Evolutionary conservation across 805 yeast genomes (phyloP).

Genomic region (Barnettozyma botsteinii): DNA sequence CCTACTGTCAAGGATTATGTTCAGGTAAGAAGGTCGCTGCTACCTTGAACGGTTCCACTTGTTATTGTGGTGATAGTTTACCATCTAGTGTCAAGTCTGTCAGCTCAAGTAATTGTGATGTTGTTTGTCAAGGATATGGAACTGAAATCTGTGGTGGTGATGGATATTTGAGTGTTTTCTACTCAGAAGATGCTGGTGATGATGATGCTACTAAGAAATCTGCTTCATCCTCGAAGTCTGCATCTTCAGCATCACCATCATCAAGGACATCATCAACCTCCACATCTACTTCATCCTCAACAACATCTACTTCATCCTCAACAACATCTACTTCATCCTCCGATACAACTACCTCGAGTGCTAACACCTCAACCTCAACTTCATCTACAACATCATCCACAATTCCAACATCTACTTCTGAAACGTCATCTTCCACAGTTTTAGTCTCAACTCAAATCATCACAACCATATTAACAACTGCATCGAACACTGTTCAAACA

Average conservation of each 20-base stretch:
- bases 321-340: constrained; percentile 1
- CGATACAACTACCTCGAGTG: constrained; percentile 1
- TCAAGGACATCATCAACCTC: constrained; percentile 3
- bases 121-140: constrained; percentile 57
- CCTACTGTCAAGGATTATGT: constrained; percentile 52
- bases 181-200: constrained; percentile 30
- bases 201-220: constrained; percentile 14
- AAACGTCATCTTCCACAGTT: background rate
- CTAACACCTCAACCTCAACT: constrained; percentile 7
- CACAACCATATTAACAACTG: constrained; percentile 11
- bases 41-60: constrained; percentile 44
- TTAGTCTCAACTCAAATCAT: constrained; percentile 9
- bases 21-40: constrained; percentile 43
- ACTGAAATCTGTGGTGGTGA: constrained; percentile 61
- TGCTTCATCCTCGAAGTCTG: background rate
- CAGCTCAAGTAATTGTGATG: constrained; percentile 34
- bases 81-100: constrained; percentile 29
- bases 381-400: constrained; percentile 14
- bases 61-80: constrained; percentile 60
- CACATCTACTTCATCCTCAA: constrained; percentile 3
- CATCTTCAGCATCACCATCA: background rate
- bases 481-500: constrained; percentile 10
- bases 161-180: constrained; percentile 41
- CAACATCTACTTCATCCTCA: constrained; percentile 15
- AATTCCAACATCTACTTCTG: constrained; percentile 10